These are phyloP conservation scores for Areca catechu DNA, from an alignment of 176 grass and related monocot species.

Conservation along the genomic window DNA sequence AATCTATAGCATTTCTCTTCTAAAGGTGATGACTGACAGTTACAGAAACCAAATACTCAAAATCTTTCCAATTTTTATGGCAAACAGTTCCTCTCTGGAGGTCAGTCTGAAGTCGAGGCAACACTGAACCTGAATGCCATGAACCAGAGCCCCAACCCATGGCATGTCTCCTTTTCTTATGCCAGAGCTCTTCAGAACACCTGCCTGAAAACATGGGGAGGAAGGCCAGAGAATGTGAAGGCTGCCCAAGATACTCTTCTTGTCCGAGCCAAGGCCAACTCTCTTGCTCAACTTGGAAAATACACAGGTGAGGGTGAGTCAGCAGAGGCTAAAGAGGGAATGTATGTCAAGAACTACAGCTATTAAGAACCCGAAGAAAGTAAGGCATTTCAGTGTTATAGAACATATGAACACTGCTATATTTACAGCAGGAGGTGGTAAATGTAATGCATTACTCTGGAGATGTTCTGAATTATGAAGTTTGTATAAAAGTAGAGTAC, in stretches of 20 bases:
- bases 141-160: conserved; percentile 84
- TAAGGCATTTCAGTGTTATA: too few species aligned
- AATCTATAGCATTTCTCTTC: too few species aligned
- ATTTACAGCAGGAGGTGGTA: too few species aligned
- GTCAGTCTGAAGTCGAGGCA: conserved; percentile 93
- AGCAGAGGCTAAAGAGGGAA: conserved; percentile 56
- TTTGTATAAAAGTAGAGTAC: not conserved
- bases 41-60: not conserved
- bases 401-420: too few species aligned
- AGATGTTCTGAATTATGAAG: not conserved
- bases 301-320: conserved; percentile 88
- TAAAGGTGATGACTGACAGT: too few species aligned
- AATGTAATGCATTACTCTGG: too few species aligned
- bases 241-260: conserved; percentile 78
- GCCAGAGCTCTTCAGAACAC: conserved; percentile 95
- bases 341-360: conserved; percentile 99
- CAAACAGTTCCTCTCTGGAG: conserved; percentile 88
- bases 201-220: conserved; percentile 96
- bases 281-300: conserved; percentile 86
- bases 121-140: conserved; percentile 95
- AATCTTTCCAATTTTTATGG: not conserved
- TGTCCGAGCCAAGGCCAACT: conserved; percentile 77
- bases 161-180: conserved; percentile 96
- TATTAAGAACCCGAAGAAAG: conserved; percentile 28
- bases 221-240: conserved; percentile 69